phyloP scores from a whole-genome alignment of 352 stramenopile species.

The Lagenidium giganteum region DNA sequence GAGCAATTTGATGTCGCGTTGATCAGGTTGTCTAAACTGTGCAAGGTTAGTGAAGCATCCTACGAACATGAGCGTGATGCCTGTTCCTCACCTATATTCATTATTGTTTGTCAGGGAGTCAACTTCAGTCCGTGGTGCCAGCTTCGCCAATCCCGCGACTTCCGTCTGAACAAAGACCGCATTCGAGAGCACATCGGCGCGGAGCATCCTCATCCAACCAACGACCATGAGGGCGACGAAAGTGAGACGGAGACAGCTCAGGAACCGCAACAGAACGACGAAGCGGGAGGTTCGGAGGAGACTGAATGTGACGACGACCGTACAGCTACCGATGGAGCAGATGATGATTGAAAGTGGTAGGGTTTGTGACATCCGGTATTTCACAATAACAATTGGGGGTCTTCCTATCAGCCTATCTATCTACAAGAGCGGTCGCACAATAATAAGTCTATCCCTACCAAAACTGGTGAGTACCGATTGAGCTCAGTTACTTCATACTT shows the following conservation, averaged over 20 bases:
- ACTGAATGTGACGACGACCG: neutral
- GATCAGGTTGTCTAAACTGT: constrained; percentile 64
- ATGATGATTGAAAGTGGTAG: neutral
- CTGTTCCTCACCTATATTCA: neutral
- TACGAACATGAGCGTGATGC: neutral
- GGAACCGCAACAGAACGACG: constrained; percentile 3
- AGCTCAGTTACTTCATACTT: no score
- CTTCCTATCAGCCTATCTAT: no score
- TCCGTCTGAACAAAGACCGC: constrained; percentile 39
- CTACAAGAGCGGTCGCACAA: no score
- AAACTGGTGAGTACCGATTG: no score
- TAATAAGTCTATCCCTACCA: no score
- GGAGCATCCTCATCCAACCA: no score
- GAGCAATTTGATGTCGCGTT: constrained; percentile 64
- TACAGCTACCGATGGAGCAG: constrained; percentile 8
- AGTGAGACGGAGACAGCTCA: neutral
- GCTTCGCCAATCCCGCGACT: constrained; percentile 41
- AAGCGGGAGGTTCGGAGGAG: neutral
- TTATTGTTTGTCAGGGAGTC: constrained; percentile 14
- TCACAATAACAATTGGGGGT: no score
- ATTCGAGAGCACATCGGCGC: constrained; percentile 19
- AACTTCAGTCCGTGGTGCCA: constrained; percentile 51
- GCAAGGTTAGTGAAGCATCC: constrained; percentile 21
- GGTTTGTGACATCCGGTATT: no score
- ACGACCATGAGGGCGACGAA: constrained; percentile 1